Evolutionary conservation across 225 moss, liverwort and hornwort species (phyloP), one percentile per base, ranked within the genome.

Genomic region (Straminergon stramineum): DNA sequence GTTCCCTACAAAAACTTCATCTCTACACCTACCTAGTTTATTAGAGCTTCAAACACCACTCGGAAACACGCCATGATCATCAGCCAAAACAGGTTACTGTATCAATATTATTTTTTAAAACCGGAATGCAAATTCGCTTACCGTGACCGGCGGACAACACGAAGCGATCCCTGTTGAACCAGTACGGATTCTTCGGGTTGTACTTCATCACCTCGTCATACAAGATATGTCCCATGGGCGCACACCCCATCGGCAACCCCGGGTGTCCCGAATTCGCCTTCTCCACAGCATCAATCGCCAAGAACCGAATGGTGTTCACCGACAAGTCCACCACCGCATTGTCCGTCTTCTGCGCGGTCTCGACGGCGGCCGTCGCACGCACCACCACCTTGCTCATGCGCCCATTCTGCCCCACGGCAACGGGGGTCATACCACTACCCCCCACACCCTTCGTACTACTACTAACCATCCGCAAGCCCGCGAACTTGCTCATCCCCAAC

Each of bases 211-310:
- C 94, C 90, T 99, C 98, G 71, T 99, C 98, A 48, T 97, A 99
- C 91, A 99, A 89, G 91, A 99, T 99, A 91, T 99, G 97, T 7
- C 99, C 99, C 96, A 99, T 96, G n/a, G 97, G 99, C 15, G 97
- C 96, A 71, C 99, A 99, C 28, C 99, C 99, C 99, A 99, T 99
- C 30, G 99, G 97, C 85, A 99, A 89, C 60, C 99, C 99, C 12
- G 97, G 99, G 88, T 99, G 99, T 17, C 99, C 97, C 21, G 99
- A 99, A 95, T 99, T 99, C 31, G 99, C 99, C 94, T 99, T 99
- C 95, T 99, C 99, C 86, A 99, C 99, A 8, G 99, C 96, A 87
- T 99, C 97, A 28, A 99, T 94, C 74, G 99, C 96, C 94, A 99
- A 75, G 71, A 99, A 97, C 41, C 99, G 99, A 87, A 99, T 97